These are phyloP conservation scores for Debaryomyces maramus DNA, from an alignment of 805 yeast species.

Conservation along the genomic window DNA sequence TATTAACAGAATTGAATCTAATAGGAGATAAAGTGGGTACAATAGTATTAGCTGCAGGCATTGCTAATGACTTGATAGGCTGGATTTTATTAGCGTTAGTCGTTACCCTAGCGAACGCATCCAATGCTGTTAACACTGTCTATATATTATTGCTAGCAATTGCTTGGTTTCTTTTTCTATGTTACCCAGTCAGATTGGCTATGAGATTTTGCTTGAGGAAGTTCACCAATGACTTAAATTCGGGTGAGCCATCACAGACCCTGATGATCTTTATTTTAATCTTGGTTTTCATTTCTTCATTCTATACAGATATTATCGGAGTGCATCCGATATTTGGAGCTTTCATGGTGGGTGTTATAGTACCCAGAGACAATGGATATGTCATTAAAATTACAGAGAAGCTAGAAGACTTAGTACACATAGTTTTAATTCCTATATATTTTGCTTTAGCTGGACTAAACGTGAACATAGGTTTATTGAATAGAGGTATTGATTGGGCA, in stretches of 20 bases:
- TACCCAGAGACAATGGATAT: conserved; percentile 75
- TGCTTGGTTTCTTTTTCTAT: conserved; percentile 67
- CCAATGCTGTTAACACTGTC: conserved; percentile 65
- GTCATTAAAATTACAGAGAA: conserved; percentile 69
- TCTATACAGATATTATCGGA: conserved; percentile 80
- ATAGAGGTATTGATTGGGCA: conserved; percentile 74
- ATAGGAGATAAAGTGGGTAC: conserved; percentile 71
- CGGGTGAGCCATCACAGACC: conserved; percentile 62
- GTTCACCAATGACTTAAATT: conserved; percentile 54
- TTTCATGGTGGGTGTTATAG: conserved; percentile 70
- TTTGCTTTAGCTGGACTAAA: conserved; percentile 79
- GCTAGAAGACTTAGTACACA: conserved; percentile 74
- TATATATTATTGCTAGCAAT: conserved; percentile 64
- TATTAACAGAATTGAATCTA: conserved; percentile 68
- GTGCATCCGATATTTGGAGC: conserved; percentile 89
- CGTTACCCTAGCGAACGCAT: conserved; percentile 74
- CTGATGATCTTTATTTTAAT: conserved; percentile 57
- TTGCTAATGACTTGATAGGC: conserved; percentile 74
- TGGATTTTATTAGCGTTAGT: conserved; percentile 79
- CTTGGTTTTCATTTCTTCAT: conserved; percentile 64
- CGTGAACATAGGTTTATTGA: conserved; percentile 63
- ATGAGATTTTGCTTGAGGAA: conserved; percentile 46
- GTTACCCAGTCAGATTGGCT: conserved; percentile 54
- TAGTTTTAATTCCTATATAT: conserved; percentile 71
- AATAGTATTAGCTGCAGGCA: conserved; percentile 79